Percentiles rank a stretch among this genome's conserved stretches.
These are phyloP conservation scores for Fusarium sp. DNA, from an alignment of 2,329 filamentous ascomycete genomes.

Conservation along the genomic window DNA sequence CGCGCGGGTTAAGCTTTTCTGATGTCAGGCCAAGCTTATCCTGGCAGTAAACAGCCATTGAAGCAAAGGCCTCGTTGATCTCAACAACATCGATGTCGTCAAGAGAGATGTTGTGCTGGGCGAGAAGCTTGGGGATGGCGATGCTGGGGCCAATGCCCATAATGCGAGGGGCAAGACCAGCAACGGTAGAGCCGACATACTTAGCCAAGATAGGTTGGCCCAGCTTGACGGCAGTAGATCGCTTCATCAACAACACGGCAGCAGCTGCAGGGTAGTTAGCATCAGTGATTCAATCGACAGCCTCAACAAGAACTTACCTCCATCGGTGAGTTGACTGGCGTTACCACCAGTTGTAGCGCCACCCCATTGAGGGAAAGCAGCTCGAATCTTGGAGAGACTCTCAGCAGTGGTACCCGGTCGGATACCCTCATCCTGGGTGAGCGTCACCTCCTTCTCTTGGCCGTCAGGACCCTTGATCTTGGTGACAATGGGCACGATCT, in stretches of 20 bases:
- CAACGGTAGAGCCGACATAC: slow-evolving; percentile 91
- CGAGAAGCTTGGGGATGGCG: slow-evolving; percentile 85
- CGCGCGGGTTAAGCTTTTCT: slow-evolving; percentile 84
- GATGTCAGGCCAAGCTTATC: slow-evolving; percentile 79
- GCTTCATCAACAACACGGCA: slow-evolving; percentile 93
- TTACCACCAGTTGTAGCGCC: slow-evolving; percentile 92
- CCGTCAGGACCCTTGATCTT: slow-evolving; percentile 88
- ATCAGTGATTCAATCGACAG: not conserved
- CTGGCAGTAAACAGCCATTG: slow-evolving; percentile 96
- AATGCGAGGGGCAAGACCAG: slow-evolving; percentile 91
- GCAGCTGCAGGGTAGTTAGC: slow-evolving; percentile 69
- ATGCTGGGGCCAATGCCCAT: slow-evolving; percentile 93
- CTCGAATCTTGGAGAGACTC: slow-evolving; percentile 84
- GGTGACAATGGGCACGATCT: slow-evolving; percentile 90
- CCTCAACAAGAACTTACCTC: slow-evolving; percentile 66
- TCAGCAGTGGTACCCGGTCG: slow-evolving; percentile 91
- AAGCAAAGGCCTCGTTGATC: slow-evolving; percentile 98
- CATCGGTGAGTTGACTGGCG: slow-evolving; percentile 94
- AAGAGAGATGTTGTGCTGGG: slow-evolving; percentile 82
- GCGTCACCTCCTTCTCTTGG: slow-evolving; percentile 80
- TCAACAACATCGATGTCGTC: slow-evolving; percentile 92
- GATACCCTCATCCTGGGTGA: slow-evolving; percentile 92
- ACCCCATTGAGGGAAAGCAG: slow-evolving; percentile 92
- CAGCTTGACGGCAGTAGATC: slow-evolving; percentile 87
- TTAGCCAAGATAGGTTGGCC: slow-evolving; percentile 95